Base-by-base conservation (phyloP, 2,329 filamentous ascomycete genomes). In the Fonsecaea pedrosoi region DNA sequence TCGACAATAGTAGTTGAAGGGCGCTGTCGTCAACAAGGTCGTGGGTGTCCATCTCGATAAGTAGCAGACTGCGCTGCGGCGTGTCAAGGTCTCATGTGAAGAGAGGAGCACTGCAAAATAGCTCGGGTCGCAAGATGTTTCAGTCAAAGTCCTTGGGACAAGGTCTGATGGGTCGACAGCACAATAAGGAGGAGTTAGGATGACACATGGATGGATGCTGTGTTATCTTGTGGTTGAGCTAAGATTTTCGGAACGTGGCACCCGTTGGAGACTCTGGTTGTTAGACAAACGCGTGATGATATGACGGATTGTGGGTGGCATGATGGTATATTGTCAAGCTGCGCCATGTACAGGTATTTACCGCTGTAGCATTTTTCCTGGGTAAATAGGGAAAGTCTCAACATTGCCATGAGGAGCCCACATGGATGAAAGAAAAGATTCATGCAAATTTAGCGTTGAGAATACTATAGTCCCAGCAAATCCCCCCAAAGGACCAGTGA, bases 81-180 rank as follows among this genome's bases (percentile, higher is more conserved):
- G 25, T 50, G 45, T 50, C 12, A 50, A 50, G 45, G 45, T 50
- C 45, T 50, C 45, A 50, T 50, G 45, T 50, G 45, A 18, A 50
- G 45, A 50, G 15, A 50, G 18, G n/a, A 25, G 18, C 7, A 8
- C 40, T 10, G 18, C 45, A 50, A 50, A 50, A 50, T 50, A 12
- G 25, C 45, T 50, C 45, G 45, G 45, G 45, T 50, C 9, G 45
- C 45, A 50, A 50, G 45, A 50, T 50, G 45, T 50, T 50, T 50
- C 45, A 50, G 45, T 3, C 18, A 21, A 50, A 50, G 21, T 4
- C 10, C 42, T 18, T 21, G 18, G 45, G 25, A 25, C 13, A 25
- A 25, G 45, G 25, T 25, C 15, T 50, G 45, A 50, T 25, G 45
- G 45, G 45, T 50, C 45, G 45, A 10, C 45, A 25, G 18, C 45